A percentile compares a stretch with the other conserved stretches of the same genome.
phyloP scores from a whole-genome alignment of 306 rosid genomes.

The Corylus avellana region DNA sequence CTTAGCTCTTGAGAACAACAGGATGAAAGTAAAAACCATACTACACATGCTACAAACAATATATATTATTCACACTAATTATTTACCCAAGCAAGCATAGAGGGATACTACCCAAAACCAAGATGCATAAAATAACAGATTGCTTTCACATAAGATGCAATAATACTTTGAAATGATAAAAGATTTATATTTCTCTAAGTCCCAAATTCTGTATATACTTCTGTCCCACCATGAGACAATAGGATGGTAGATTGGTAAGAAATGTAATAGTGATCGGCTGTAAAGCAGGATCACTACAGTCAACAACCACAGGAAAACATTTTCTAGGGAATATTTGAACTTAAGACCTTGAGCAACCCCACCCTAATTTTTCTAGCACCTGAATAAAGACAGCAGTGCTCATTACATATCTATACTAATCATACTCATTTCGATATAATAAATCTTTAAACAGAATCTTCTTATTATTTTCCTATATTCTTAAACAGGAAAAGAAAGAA shows the following conservation, averaged over 20 bases:
- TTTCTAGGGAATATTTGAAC: not conserved
- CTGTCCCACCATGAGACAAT: not conserved
- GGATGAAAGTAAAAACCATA: slow-evolving; percentile 19
- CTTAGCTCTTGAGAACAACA: slow-evolving; percentile 2
- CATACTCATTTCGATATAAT: too few species aligned
- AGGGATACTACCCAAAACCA: slow-evolving; percentile 4
- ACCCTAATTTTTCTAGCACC: not conserved
- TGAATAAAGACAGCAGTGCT: not conserved
- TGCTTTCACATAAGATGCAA: not conserved
- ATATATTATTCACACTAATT: slow-evolving; percentile 7
- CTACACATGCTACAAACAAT: slow-evolving; percentile 3
- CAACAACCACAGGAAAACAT: slow-evolving; percentile 6
- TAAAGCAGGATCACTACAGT: not conserved
- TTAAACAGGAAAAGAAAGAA: too few species aligned
- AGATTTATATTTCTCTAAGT: not conserved
- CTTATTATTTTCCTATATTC: too few species aligned
- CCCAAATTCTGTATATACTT: not conserved
- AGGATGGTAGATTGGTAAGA: not conserved
- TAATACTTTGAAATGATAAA: not conserved
- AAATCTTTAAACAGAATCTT: too few species aligned
- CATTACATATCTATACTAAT: too few species aligned
- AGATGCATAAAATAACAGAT: slow-evolving; percentile 21
- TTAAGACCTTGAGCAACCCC: not conserved
- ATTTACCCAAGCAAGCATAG: slow-evolving; percentile 9
- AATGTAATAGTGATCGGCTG: not conserved